Base-by-base conservation (phyloP, 805 yeast genomes). In the Zygotorulaspora florentina region DNA sequence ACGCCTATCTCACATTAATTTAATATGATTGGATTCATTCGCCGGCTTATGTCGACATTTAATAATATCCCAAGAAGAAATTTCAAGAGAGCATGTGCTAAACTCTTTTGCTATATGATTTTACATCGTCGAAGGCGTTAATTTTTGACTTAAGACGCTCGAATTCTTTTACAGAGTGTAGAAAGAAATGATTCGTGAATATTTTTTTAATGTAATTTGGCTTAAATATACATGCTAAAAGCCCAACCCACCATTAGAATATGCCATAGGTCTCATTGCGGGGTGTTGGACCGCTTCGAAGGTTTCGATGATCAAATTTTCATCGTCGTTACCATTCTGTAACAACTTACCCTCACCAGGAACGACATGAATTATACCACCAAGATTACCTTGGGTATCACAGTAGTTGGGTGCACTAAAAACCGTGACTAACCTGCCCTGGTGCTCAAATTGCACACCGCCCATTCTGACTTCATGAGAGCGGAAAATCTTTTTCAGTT, bases 361-460 rank as follows among this genome's bases (percentile, higher is more conserved):
- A 6, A 58, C 60, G 54, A 91, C 76, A 59, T 89, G 85, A 49
- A 93, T 83, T 45, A 85, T 85, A 8, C 95, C 98, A 43, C 97
- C 99, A 53, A 79, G 66, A 66, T 93, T 93, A 11, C 95, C 96
- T 45, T 87, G 89, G 12, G 83, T 72, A 64, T 93, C 99, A 70
- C 98, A 91, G 67, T 91, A 91, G 65, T 93, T 91, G 29, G 99
- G 99, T 0, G 99, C 99, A 66, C 95, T 83, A 66, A 93, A 93
- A n/a, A 93, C 96, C 0, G 99, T 93, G 43, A 89, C 79, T 42
- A 93, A 76, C 53, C 81, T 75, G 10, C 95, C 95, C 47, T 85
- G 75, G 60, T 93, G 99, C 62, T 91, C 97, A 38, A 74, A 74
- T 53, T 87, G 88, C 48, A 84, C 88, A 39, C 99, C 99, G 5